A percentile compares a stretch with the other conserved stretches of the same genome.
These are phyloP conservation scores for Cerrena zonata DNA, from an alignment of 1,284 basidiomycete species.

Conservation along the genomic window DNA sequence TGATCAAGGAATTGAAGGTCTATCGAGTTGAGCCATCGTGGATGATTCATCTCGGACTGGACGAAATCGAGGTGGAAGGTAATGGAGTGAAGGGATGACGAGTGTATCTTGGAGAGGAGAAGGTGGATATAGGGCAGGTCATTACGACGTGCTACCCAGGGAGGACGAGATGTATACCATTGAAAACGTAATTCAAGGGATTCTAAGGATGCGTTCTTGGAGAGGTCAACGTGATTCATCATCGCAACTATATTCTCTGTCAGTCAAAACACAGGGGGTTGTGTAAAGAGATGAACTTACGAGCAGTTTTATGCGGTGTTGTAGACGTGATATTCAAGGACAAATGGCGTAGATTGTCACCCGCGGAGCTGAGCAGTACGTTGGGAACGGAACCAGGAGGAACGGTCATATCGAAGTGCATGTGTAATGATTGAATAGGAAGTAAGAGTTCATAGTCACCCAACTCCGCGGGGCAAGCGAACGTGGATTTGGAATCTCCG, in stretches of 20 bases:
- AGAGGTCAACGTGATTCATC: slow-evolving; percentile 1
- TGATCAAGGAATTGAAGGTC: neutral
- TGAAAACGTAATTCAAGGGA: neutral
- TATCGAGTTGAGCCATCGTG: neutral
- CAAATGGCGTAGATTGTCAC: neutral
- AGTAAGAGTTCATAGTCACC: neutral
- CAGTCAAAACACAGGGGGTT: neutral
- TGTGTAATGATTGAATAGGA: neutral
- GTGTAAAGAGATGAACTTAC: neutral
- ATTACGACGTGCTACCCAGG: neutral
- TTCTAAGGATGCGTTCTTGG: neutral
- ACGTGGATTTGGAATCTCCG: neutral
- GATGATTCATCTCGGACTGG: neutral
- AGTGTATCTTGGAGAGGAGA: neutral
- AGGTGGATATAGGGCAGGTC: neutral
- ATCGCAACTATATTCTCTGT: neutral
- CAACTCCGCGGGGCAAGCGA: neutral
- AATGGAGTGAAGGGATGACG: neutral
- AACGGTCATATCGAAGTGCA: neutral
- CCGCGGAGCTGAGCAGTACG: neutral
- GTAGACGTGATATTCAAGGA: neutral
- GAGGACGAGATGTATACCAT: neutral
- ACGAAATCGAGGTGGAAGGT: neutral
- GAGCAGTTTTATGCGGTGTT: neutral
- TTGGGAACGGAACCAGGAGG: neutral